phyloP scores from a whole-genome alignment of 179 eudicot genomes.

The Pouteria campechiana region DNA sequence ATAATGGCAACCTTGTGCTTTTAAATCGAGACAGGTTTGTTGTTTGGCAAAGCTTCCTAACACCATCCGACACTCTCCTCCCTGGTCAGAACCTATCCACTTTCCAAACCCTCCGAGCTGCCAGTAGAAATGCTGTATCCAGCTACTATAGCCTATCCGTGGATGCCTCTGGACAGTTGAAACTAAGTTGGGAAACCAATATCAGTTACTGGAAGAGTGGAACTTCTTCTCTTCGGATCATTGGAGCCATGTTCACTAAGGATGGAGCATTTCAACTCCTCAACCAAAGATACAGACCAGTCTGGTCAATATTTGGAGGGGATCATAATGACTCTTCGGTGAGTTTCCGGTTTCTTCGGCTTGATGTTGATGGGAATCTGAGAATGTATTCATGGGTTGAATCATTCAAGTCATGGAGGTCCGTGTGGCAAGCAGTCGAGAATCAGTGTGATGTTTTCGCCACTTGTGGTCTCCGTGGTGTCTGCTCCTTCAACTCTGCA shows the following conservation, averaged over 20 bases:
- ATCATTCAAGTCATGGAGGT: constrained; percentile 27
- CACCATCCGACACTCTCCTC: constrained; percentile 50
- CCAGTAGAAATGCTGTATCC: constrained; percentile 31
- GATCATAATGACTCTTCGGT: constrained; percentile 44
- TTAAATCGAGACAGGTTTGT: constrained; percentile 17
- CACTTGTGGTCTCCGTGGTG: constrained; percentile 42
- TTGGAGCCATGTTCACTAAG: constrained; percentile 26
- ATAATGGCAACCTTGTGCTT: constrained; percentile 49
- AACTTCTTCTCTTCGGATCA: constrained; percentile 9
- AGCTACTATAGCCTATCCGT: constrained; percentile 41
- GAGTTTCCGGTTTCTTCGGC: constrained; percentile 38
- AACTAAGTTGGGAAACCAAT: constrained; percentile 39
- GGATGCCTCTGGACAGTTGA: constrained; percentile 23
- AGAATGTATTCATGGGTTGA: constrained; percentile 50
- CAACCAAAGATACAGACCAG: constrained; percentile 19
- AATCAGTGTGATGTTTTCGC: constrained; percentile 65
- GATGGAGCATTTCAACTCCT: constrained; percentile 38
- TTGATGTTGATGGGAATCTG: constrained; percentile 62
- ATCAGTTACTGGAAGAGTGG: constrained; percentile 34
- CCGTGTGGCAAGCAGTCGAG: constrained; percentile 55
- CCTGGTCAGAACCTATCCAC: constrained; percentile 41
- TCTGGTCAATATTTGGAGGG: constrained; percentile 47
- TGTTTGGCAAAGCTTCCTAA: constrained; percentile 61
- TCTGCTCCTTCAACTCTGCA: constrained; percentile 27
- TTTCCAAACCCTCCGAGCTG: constrained; percentile 37